phyloP scores from a whole-genome alignment of 1,284 basidiomycete genomes.

The Taiwanofungus camphoratus region DNA sequence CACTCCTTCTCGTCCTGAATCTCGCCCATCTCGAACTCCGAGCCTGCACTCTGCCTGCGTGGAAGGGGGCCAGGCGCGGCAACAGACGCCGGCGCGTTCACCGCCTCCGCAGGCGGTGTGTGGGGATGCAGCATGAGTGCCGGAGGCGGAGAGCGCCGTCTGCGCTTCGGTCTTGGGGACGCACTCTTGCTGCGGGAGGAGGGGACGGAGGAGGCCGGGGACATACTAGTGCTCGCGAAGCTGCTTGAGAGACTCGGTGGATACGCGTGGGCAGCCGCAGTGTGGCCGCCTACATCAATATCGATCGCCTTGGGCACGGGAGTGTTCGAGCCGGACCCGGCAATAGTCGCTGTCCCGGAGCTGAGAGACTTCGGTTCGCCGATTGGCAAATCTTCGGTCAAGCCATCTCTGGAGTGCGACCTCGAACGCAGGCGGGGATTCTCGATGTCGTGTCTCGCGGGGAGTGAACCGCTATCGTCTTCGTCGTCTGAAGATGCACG shows the following conservation, averaged over 20 bases:
- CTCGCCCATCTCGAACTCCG: not conserved
- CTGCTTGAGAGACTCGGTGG: constrained; percentile 47
- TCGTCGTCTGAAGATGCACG: constrained; percentile 50
- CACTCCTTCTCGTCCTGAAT: constrained; percentile 27
- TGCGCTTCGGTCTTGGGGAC: constrained; percentile 4
- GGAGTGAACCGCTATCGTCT: constrained; percentile 30
- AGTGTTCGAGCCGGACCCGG: constrained; percentile 28
- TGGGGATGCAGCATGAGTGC: constrained; percentile 3
- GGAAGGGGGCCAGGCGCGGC: not conserved
- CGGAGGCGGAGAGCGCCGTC: constrained; percentile 5
- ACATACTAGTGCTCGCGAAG: constrained; percentile 36
- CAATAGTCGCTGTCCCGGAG: constrained; percentile 21
- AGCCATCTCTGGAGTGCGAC: constrained; percentile 30
- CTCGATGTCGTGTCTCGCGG: constrained; percentile 41
- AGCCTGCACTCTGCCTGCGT: not conserved
- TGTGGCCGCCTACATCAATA: constrained; percentile 8
- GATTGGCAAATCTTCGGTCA: constrained; percentile 9
- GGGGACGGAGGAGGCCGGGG: constrained; percentile 26
- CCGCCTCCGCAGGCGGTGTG: not conserved
- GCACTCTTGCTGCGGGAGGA: constrained; percentile 10
- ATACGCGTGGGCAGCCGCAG: constrained; percentile 46
- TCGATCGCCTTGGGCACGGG: constrained; percentile 27
- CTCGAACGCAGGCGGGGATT: constrained; percentile 28
- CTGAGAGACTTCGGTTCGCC: constrained; percentile 30
- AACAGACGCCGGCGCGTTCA: not conserved